phyloP scores from a whole-genome alignment of 2,329 filamentous ascomycete species.

The Colletotrichum kahawae region DNA sequence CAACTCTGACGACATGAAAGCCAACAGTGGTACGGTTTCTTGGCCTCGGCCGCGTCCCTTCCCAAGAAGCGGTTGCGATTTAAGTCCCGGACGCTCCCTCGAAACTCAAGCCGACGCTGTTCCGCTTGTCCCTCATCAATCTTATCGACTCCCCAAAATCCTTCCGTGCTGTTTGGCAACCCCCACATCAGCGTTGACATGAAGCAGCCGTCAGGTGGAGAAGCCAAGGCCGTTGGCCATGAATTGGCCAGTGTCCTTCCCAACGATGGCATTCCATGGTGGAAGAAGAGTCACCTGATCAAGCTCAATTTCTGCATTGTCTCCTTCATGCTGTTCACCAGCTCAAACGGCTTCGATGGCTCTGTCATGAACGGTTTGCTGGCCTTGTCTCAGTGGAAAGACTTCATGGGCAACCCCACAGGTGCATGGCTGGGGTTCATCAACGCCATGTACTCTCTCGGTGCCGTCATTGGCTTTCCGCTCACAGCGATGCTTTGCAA shows the following conservation, averaged over 20 bases:
- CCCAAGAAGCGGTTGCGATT: neutral
- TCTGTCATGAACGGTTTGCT: constrained; percentile 20
- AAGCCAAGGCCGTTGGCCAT: constrained; percentile 11
- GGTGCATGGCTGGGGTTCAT: constrained; percentile 12
- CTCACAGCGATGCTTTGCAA: constrained; percentile 40
- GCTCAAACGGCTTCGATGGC: constrained; percentile 18
- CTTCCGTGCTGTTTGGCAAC: neutral
- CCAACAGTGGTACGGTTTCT: neutral
- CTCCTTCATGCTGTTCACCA: constrained; percentile 10
- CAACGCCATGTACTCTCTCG: constrained; percentile 37
- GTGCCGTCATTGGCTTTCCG: constrained; percentile 32
- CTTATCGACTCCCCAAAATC: neutral
- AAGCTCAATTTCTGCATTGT: constrained; percentile 17
- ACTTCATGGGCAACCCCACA: constrained; percentile 3
- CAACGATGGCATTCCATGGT: constrained; percentile 6
- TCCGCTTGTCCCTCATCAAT: neutral
- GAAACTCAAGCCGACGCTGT: neutral
- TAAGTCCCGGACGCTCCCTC: neutral
- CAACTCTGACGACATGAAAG: neutral
- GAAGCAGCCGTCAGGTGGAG: neutral
- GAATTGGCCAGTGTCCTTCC: constrained; percentile 15
- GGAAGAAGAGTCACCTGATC: constrained; percentile 7
- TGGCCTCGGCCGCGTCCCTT: neutral
- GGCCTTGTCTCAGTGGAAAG: constrained; percentile 11
- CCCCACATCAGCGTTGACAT: neutral